Evolutionary conservation across 2,329 filamentous ascomycete species (phyloP), one percentile per base, ranked within the genome.

Genomic region (Cryphonectria nitschkei): DNA sequence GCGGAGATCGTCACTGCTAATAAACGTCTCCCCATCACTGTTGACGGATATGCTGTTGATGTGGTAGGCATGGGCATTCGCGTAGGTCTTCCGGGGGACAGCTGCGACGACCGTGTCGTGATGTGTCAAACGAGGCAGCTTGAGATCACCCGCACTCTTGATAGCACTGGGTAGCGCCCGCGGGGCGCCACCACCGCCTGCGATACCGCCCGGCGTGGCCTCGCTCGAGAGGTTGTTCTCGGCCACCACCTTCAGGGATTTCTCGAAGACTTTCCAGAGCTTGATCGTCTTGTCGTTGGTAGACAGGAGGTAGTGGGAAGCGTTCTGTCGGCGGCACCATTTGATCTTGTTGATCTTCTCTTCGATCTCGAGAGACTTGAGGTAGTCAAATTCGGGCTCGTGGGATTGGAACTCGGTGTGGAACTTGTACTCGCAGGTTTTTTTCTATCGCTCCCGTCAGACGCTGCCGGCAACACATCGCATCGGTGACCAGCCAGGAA

Each of bases 321-420:
- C 93, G 86, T 99, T 99, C 84, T 98, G 95, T 83, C 96, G 92
- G 80, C 93, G 91, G 82, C 96, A 99, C 96, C 96, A 99, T 83
- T 98, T 99, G 85, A 99, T 99, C 87, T 99, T 99, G 88, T 99
- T 99, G 88, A 99, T 99, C 86, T 99, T 99, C 84, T 99, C 96
- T 87, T 99, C 96, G 79, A 99, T 99, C 84, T 99, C 96, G 77
- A 99, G 88, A 46, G 96, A 99, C 84, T 99, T 99, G 75, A 99
- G 89, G 82, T 99, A 99, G 83, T 99, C 96, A 82, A 99, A 99
- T 83, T 99, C 96, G 74, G 96, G 96, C 81, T 99, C 96, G 85
- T 99, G 96, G 77, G 96, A 99, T 85, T 99, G 96, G 78, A 99
- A 99, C 81, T 99, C 96, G 81, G 96, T 99, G 83, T 99, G 96